Conservation (phyloP, 1,284 basidiomycete genomes). For the Gomphus sp. region DNA sequence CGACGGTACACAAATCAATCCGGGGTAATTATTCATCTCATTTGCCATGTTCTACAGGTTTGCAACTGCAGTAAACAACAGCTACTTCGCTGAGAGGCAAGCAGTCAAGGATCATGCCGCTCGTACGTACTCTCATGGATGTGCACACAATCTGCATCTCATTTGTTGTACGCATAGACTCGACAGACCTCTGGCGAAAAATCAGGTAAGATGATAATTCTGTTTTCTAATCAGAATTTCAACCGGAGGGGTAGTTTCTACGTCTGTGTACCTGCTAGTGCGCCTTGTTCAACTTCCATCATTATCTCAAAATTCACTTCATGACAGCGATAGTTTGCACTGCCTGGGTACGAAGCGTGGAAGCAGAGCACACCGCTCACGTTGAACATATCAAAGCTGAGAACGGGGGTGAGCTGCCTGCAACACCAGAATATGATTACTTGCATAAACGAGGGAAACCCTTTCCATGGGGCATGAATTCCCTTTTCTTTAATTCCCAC, state of each 20-base stretch:
- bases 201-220: conserved; percentile 49
- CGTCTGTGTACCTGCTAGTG: conserved; percentile 66
- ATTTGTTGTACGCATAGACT: conserved; percentile 35
- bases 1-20: background rate
- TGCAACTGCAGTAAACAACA: conserved; percentile 10
- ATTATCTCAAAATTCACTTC: background rate
- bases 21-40: background rate
- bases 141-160: background rate
- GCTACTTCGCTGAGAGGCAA: conserved; percentile 11
- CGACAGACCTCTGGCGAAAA: conserved; percentile 75
- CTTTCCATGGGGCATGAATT: conserved; percentile 77
- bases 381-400: conserved; percentile 63
- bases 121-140: background rate
- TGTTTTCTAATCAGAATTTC: background rate
- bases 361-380: conserved; percentile 68
- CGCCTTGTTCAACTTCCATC: conserved; percentile 19
- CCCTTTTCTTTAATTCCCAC: conserved; percentile 70
- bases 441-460: conserved; percentile 68
- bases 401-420: conserved; percentile 67
- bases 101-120: conserved; percentile 7
- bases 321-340: conserved; percentile 49
- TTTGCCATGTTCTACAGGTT: background rate
- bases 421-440: conserved; percentile 64
- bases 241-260: conserved; percentile 43
- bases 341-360: conserved; percentile 69